Percentiles rank a stretch among this genome's conserved stretches.
phyloP scores from a whole-genome alignment of 1,284 basidiomycete species.

The Omphalotus olearius region DNA sequence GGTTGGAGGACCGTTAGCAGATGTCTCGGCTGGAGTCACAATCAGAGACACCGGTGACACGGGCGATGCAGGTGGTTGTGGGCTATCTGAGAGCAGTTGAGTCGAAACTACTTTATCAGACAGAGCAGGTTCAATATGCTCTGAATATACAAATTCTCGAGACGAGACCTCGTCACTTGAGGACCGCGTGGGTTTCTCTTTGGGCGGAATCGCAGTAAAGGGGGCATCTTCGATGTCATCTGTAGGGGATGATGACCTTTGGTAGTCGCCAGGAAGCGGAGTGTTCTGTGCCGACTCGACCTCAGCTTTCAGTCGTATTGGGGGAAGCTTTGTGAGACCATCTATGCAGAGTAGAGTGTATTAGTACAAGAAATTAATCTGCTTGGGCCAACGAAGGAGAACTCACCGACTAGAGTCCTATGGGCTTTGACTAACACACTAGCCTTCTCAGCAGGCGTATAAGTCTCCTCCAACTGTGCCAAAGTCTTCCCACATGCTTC shows the following conservation, averaged over 20 bases:
- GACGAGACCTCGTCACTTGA: too few relatives aligned
- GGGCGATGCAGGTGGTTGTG: conserved; percentile 11
- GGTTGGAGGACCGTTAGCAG: neutral
- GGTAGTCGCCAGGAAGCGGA: neutral
- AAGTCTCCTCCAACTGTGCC: conserved; percentile 60
- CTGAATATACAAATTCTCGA: too few relatives aligned
- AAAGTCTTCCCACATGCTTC: conserved; percentile 73
- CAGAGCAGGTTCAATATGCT: too few relatives aligned
- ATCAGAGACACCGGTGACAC: conserved; percentile 6
- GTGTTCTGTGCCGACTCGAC: conserved; percentile 1
- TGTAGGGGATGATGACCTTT: neutral
- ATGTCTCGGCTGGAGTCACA: conserved; percentile 28
- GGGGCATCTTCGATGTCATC: neutral
- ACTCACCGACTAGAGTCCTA: conserved; percentile 74
- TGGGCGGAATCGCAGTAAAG: neutral
- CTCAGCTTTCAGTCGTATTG: conserved; percentile 60
- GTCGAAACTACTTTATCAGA: conserved; percentile 21
- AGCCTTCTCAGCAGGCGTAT: conserved; percentile 77
- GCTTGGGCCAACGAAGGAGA: neutral
- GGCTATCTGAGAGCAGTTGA: conserved; percentile 23
- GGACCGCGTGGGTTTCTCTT: conserved; percentile 29
- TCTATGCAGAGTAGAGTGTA: conserved; percentile 34
- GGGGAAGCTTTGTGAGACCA: conserved; percentile 63
- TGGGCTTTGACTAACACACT: conserved; percentile 79
- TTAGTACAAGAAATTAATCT: neutral